Evolutionary conservation across 257 asterid genomes (phyloP).

Genomic region (Sherardia arvensis): DNA sequence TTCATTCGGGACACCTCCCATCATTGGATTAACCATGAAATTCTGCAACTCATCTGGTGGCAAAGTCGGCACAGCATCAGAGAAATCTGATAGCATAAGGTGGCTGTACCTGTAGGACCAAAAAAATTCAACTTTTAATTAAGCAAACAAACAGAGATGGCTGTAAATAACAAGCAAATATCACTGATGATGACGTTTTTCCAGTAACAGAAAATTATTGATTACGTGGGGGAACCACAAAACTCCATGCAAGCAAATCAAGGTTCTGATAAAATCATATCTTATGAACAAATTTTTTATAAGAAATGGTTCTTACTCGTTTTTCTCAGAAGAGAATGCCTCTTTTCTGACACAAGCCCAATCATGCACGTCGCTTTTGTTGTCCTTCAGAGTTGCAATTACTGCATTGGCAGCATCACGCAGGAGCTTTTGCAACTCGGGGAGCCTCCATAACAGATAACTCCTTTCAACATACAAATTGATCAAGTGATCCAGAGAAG

Average conservation of each 20-base stretch:
- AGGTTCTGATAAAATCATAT: not conserved
- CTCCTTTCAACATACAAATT: conserved; percentile 71
- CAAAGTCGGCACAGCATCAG: conserved; percentile 74
- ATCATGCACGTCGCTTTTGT: conserved; percentile 46
- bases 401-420: conserved; percentile 56
- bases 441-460: conserved; percentile 90
- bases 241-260: not conserved
- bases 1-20: conserved; percentile 38
- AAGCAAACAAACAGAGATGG: too few species aligned
- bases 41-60: conserved; percentile 93
- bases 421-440: conserved; percentile 71
- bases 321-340: conserved; percentile 69
- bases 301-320: conserved; percentile 47
- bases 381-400: conserved; percentile 38
- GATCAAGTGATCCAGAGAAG: conserved; percentile 73
- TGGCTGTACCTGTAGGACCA: conserved; percentile 58
- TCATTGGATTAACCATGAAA: conserved; percentile 55
- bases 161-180: too few species aligned
- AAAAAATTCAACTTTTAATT: not conserved
- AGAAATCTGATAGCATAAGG: conserved; percentile 67
- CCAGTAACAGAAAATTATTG: not conserved
- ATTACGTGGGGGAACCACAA: not conserved
- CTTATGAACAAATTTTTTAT: not conserved
- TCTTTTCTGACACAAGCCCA: conserved; percentile 82
- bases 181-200: not conserved